These are phyloP conservation scores for Orbilia javanica DNA, from an alignment of 2,329 filamentous ascomycete species.

Conservation along the genomic window DNA sequence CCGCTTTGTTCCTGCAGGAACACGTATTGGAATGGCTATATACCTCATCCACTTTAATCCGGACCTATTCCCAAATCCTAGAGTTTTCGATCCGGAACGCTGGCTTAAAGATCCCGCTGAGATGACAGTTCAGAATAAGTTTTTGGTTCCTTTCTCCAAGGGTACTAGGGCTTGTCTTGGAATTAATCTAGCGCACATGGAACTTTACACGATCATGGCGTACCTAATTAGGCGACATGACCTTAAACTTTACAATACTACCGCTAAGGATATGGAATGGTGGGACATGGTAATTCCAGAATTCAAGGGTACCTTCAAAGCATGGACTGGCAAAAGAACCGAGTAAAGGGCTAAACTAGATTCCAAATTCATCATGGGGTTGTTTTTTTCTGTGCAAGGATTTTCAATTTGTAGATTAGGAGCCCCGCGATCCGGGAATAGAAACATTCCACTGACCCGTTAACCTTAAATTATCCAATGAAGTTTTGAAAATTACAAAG, in stretches of 20 bases:
- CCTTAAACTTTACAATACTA: constrained; percentile 62
- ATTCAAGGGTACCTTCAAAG: constrained; percentile 32
- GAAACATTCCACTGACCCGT: constrained; percentile 6
- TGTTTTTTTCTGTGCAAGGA: background rate
- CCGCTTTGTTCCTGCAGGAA: constrained; percentile 24
- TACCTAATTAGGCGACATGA: constrained; percentile 62
- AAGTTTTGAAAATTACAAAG: background rate
- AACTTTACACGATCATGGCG: constrained; percentile 63
- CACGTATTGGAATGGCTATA: constrained; percentile 34
- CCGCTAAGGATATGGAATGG: constrained; percentile 61
- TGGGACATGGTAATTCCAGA: constrained; percentile 39
- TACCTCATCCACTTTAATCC: constrained; percentile 46
- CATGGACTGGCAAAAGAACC: constrained; percentile 27
- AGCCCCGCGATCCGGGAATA: constrained; percentile 16
- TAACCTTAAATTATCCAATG: background rate
- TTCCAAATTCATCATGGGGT: background rate
- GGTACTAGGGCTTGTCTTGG: constrained; percentile 62
- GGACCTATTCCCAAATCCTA: constrained; percentile 59
- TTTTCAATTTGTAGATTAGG: constrained; percentile 14
- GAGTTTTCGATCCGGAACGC: constrained; percentile 41
- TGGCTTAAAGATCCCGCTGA: constrained; percentile 58
- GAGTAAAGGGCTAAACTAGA: constrained; percentile 12
- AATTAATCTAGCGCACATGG: constrained; percentile 62
- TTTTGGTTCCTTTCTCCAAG: constrained; percentile 61
- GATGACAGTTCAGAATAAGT: constrained; percentile 59